A percentile compares a stretch with the other conserved stretches of the same genome.
Conservation (phyloP, 2,329 filamentous ascomycete genomes). For the Sordariomycetes sp. region DNA sequence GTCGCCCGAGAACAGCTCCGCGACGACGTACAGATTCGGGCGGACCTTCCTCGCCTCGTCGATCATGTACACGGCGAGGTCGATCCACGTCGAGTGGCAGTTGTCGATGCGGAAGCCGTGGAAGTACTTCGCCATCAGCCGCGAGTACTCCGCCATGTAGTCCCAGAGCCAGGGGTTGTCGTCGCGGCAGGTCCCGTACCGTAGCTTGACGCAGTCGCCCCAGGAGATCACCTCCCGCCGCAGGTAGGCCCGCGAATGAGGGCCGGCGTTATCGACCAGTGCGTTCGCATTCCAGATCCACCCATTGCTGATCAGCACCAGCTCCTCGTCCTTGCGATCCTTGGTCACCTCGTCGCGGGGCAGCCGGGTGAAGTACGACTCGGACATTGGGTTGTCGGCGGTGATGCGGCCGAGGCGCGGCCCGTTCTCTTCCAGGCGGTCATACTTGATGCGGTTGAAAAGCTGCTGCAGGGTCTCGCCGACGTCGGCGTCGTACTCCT, state of each 20-base stretch:
- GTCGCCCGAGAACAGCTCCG: slow-evolving; percentile 90
- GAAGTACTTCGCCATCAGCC: slow-evolving; percentile 89
- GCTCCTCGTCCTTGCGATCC: slow-evolving; percentile 63
- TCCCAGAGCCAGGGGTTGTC: slow-evolving; percentile 95
- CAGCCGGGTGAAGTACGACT: slow-evolving; percentile 89
- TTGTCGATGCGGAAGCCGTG: slow-evolving; percentile 95
- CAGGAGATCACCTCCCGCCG: slow-evolving; percentile 92
- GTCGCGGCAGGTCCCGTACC: slow-evolving; percentile 69
- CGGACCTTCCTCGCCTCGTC: slow-evolving; percentile 85
- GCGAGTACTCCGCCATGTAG: slow-evolving; percentile 88
- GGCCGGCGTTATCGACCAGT: slow-evolving; percentile 84
- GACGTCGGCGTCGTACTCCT: slow-evolving; percentile 80
- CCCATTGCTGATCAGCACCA: slow-evolving; percentile 87
- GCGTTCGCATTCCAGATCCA: slow-evolving; percentile 99
- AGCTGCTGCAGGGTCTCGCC: slow-evolving; percentile 80
- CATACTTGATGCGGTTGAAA: slow-evolving; percentile 90
- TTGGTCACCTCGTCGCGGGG: slow-evolving; percentile 68
- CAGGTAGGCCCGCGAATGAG: slow-evolving; percentile 85
- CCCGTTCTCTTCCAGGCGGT: slow-evolving; percentile 83
- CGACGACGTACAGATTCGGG: slow-evolving; percentile 82
- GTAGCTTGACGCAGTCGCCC: slow-evolving; percentile 96
- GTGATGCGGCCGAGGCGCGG: slow-evolving; percentile 77
- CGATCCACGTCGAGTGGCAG: slow-evolving; percentile 89
- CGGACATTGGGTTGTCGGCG: slow-evolving; percentile 69
- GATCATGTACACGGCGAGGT: slow-evolving; percentile 88